Evolutionary conservation across 148 eudicot species (phyloP), one percentile per base, ranked within the genome.

Genomic region (Amaranthus hypochondriacus): DNA sequence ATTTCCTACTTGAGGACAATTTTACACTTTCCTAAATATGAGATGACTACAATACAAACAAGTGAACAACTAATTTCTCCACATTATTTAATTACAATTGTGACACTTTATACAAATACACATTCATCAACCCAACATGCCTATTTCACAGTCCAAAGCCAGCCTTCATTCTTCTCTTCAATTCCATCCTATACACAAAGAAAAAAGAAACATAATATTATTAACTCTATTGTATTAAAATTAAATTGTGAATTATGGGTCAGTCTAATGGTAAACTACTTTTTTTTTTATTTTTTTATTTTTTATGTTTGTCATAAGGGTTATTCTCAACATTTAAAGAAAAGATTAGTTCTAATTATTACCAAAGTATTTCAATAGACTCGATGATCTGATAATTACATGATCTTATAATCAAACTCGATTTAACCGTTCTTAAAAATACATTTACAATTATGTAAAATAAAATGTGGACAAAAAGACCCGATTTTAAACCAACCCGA

Each of bases 161-260:
- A 15, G 53, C 81, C 60, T 71, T 86, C 13, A 88, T 48, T 77
- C 97, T 84, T 82, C 97, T 86, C 84, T 72, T 82, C 80, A 91
- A 64, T 81, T 91, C 97, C 80, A 73, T 78, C 82, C 97, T 91
- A 82, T 46, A 79, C 10, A 49, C 42, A 74, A 68, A 60, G 4
- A 51, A 9, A 18, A 64, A 44, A 70, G 2, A 15, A 5, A 9
- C 46, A 52, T 5, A 39, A 48, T 49, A 5, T 61, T 10, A 63
- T 42, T 10, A 62, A 3, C 42, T 39, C 2, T 9, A 10, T n/a
- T n/a, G 7, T 2, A 60, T 21, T 60, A 2, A 21, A 60, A 28
- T 5, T 39, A 5, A 21, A 13, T 8, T 21, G 7, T 4, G 7
- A 59, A 50, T 6, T 9, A 61, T n/a, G 48, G 13, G 13, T 47